Base-by-base conservation (phyloP, 75 land plant species). In the Gnetum montanum region DNA sequence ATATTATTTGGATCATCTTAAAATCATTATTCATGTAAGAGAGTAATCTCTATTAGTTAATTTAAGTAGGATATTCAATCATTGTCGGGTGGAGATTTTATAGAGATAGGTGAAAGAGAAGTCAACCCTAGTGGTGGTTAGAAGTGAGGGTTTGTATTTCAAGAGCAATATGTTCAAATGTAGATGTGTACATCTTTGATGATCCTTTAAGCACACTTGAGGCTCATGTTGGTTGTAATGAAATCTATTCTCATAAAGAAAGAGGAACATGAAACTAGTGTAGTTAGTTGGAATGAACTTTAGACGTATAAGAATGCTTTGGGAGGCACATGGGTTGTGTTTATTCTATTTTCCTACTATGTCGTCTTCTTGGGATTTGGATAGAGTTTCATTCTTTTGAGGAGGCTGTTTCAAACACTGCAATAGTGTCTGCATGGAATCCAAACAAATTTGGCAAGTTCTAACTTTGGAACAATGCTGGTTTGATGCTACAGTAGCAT, bases 81-180 rank as follows among this genome's bases (percentile, higher is more conserved):
- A 89, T n/a, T n/a, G n/a, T n/a, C n/a, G 96, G 98, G 96, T 46
- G 79, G 96, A 53, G 95, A 93, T 73, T 75, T 85, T 26, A 93
- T 95, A 10, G 98, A 93, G 54, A 93, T 93, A 65, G 98, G 98
- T 59, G 98, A 93, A 68, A 81, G 98, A 38, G 98, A 95, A 8
- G 98, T 93, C 2, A 93, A 93, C 45, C 74, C 88, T 37, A 88
- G 94, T 68, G 97, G 97, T 62, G 97, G 97, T 26, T 95, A 92
- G 57, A 92, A 92, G 73, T 90, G 88, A 85, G 98, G 68, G 90
- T 93, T 53, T 93, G 95, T 33, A 82, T 93, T 73, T 95, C 98
- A 19, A 80, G 98, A 53, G 98, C 98, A 35, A 86, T 93, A 2
- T 93, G 88, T 65, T 79, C 98, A 8, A 70, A 73, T 56, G n/a